Evolutionary conservation across 345 rosid genomes (phyloP).

Genomic region (Lepidium sativum): DNA sequence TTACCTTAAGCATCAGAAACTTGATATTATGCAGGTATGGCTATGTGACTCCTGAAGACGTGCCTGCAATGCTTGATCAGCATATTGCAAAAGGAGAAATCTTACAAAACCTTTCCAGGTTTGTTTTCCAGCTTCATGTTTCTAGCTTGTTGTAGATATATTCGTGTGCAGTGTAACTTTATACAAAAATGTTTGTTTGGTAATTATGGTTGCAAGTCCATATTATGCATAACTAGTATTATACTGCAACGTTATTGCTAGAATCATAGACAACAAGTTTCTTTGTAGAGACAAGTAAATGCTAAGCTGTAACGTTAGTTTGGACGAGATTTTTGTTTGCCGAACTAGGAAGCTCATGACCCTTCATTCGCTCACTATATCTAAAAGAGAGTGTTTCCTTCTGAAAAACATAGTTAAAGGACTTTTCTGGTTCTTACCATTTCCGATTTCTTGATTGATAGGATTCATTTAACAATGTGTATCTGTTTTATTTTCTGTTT

Average conservation of each 20-base stretch:
- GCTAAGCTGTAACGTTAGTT: neutral
- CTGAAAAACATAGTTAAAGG: neutral
- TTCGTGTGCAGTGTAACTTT: neutral
- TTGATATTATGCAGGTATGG: constrained; percentile 65
- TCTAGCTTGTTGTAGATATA: neutral
- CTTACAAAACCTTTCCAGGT: constrained; percentile 82
- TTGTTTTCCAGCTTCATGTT: constrained; percentile 6
- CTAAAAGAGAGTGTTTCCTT: neutral
- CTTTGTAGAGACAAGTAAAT: neutral
- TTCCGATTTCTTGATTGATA: neutral
- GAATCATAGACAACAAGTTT: neutral
- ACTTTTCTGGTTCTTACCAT: neutral
- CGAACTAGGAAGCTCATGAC: neutral
- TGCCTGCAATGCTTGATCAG: constrained; percentile 79
- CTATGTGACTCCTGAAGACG: constrained; percentile 86
- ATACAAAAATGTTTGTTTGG: neutral
- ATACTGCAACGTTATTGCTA: neutral
- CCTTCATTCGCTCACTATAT: neutral
- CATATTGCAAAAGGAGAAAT: constrained; percentile 72
- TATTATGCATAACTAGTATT: neutral
- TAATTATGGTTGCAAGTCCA: neutral
- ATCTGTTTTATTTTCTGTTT: neutral
- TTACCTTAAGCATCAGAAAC: neutral
- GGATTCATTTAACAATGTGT: neutral
- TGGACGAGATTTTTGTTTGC: neutral